phyloP scores from a whole-genome alignment of 192 early-diverging fungal genomes.

The Kickxella alabastrina region DNA sequence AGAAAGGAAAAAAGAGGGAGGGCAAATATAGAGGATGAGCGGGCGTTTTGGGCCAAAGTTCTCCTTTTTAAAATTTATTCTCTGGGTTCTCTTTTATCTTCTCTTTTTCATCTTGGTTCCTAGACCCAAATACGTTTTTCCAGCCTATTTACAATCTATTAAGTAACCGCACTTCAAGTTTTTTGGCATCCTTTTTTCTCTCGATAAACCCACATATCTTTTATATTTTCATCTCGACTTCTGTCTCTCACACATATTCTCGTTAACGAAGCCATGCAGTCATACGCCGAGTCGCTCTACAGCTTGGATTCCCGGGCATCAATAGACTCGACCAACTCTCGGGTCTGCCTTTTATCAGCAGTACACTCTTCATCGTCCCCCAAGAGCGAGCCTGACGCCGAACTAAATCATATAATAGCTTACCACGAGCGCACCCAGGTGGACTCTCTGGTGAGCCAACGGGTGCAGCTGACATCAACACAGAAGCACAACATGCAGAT shows the following conservation, averaged over 20 bases:
- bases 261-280: background rate
- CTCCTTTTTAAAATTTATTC: background rate
- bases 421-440: slow-evolving; percentile 2
- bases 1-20: background rate
- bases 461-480: slow-evolving; percentile 27
- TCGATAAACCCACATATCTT: background rate
- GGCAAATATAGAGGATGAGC: background rate
- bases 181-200: slow-evolving; percentile 7
- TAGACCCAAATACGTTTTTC: background rate
- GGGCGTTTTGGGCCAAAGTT: background rate
- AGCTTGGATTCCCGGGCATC: slow-evolving; percentile 28
- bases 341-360: slow-evolving; percentile 17
- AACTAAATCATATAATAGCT: background rate
- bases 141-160: background rate
- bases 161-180: no score
- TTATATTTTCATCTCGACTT: no score
- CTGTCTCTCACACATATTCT: no score
- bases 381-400: background rate
- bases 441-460: slow-evolving; percentile 21
- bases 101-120: background rate
- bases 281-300: slow-evolving; percentile 15
- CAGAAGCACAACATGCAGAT: slow-evolving; percentile 38
- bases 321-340: slow-evolving; percentile 27
- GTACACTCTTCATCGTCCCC: background rate
- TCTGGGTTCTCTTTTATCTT: background rate